A percentile compares a stretch with the other conserved stretches of the same genome.
These are phyloP conservation scores for Candida krabiensis DNA, from an alignment of 805 yeast genomes.

Conservation along the genomic window DNA sequence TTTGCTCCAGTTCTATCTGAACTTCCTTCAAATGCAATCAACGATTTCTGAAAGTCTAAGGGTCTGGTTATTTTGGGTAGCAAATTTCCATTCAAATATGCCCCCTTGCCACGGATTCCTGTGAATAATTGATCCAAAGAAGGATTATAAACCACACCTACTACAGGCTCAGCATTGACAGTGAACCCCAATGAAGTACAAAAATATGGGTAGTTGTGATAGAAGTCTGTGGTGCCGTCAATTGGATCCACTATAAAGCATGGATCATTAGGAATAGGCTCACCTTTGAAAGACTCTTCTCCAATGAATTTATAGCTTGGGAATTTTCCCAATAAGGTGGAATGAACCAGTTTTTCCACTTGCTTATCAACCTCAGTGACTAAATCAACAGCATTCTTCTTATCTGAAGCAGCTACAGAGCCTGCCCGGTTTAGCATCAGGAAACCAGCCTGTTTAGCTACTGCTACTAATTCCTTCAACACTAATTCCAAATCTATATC, in stretches of 20 bases:
- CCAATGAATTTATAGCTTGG: constrained; percentile 59
- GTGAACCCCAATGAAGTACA: constrained; percentile 64
- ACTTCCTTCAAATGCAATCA: constrained; percentile 63
- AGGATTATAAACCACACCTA: constrained; percentile 71
- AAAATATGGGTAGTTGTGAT: constrained; percentile 60
- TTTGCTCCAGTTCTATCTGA: constrained; percentile 54
- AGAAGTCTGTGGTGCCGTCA: constrained; percentile 66
- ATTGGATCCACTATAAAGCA: constrained; percentile 67
- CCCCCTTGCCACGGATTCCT: constrained; percentile 57
- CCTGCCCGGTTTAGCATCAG: constrained; percentile 13
- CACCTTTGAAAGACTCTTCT: constrained; percentile 50
- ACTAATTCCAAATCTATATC: constrained; percentile 22
- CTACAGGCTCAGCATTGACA: constrained; percentile 45
- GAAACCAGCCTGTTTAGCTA: constrained; percentile 15
- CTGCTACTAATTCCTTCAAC: constrained; percentile 34
- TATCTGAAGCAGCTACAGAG: constrained; percentile 12
- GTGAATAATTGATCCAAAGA: constrained; percentile 51
- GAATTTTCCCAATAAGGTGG: constrained; percentile 33
- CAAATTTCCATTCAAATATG: constrained; percentile 48
- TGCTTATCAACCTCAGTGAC: constrained; percentile 62
- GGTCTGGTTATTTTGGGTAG: constrained; percentile 31
- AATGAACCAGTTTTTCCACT: constrained; percentile 44
- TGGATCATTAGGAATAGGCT: constrained; percentile 45
- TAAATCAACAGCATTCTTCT: constrained; percentile 48
- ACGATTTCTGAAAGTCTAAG: constrained; percentile 48